Percentiles rank a stretch among this genome's conserved stretches.
These are phyloP conservation scores for Komagataella pastoris DNA, from an alignment of 805 yeast species.

Conservation along the genomic window DNA sequence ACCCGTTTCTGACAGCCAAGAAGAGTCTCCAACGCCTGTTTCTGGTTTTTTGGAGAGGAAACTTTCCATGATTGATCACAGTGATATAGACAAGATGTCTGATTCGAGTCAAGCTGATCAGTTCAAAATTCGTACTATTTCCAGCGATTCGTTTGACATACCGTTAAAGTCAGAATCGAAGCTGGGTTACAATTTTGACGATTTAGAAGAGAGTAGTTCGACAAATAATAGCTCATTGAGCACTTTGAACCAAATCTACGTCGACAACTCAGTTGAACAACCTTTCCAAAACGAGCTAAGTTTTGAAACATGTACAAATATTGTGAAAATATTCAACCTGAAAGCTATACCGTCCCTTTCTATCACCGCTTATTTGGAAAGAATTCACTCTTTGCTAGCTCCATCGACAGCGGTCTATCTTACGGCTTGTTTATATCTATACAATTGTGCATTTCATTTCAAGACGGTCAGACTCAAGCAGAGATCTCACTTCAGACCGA, in stretches of 20 bases:
- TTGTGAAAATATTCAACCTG: slow-evolving; percentile 16
- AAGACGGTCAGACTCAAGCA: slow-evolving; percentile 4
- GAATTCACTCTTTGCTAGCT: slow-evolving; percentile 16
- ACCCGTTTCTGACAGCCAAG: neutral
- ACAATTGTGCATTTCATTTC: slow-evolving; percentile 16
- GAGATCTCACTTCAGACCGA: neutral
- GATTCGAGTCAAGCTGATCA: neutral
- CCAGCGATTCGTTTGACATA: neutral
- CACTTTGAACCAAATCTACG: neutral
- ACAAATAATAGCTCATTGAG: neutral
- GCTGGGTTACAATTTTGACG: neutral
- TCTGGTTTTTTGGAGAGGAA: neutral
- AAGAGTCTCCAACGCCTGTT: neutral
- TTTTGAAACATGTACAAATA: neutral
- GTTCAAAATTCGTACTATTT: neutral
- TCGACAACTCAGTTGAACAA: neutral
- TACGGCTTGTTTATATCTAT: slow-evolving; percentile 17
- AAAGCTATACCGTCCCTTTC: slow-evolving; percentile 16
- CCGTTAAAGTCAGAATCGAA: neutral
- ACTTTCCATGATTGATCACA: neutral
- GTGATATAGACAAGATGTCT: neutral
- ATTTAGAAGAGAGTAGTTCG: neutral
- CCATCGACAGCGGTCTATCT: slow-evolving; percentile 18
- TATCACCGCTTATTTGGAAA: slow-evolving; percentile 14
- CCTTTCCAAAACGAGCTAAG: neutral